phyloP scores from a whole-genome alignment of 495 filamentous ascomycete species.

The Aspergillus sclerotiicarbonarius region DNA sequence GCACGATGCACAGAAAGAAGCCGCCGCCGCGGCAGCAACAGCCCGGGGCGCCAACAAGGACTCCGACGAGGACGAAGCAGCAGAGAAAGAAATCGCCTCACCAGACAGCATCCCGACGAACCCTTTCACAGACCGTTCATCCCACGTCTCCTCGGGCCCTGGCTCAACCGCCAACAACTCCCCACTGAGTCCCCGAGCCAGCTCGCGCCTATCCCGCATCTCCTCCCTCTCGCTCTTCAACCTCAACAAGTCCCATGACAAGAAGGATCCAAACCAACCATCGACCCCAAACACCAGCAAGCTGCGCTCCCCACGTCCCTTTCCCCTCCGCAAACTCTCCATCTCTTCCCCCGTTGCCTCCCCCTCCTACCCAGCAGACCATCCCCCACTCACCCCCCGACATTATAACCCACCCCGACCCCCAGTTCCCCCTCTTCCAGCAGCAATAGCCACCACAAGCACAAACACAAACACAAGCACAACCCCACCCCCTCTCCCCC shows the following conservation, averaged over 20 bases:
- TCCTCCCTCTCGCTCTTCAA: slow-evolving; percentile 57
- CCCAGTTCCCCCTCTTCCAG: slow-evolving; percentile 29
- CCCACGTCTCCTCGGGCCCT: slow-evolving; percentile 6
- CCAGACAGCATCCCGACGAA: slow-evolving; percentile 39
- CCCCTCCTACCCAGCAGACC: slow-evolving; percentile 49
- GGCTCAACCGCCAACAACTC: slow-evolving; percentile 11
- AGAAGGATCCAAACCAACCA: slow-evolving; percentile 31
- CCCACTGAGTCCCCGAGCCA: slow-evolving; percentile 31
- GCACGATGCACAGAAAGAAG: slow-evolving; percentile 71
- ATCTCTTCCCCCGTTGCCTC: slow-evolving; percentile 60
- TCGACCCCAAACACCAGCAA: slow-evolving; percentile 53
- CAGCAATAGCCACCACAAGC: neutral
- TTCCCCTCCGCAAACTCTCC: slow-evolving; percentile 51
- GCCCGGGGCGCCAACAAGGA: slow-evolving; percentile 13
- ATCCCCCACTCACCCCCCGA: slow-evolving; percentile 56
- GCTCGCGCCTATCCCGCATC: slow-evolving; percentile 39
- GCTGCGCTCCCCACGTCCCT: slow-evolving; percentile 44
- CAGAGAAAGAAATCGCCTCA: slow-evolving; percentile 28
- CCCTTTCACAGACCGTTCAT: slow-evolving; percentile 35
- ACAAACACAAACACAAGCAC: slow-evolving; percentile 19
- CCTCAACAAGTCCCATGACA: slow-evolving; percentile 18
- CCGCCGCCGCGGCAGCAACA: slow-evolving; percentile 10
- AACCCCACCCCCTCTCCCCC: slow-evolving; percentile 44
- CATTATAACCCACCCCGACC: slow-evolving; percentile 58
- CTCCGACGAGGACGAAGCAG: slow-evolving; percentile 10